Percentiles rank a stretch among this genome's conserved stretches.
Conservation (phyloP, 2,329 filamentous ascomycete species). For the Fusarium hainanense region DNA sequence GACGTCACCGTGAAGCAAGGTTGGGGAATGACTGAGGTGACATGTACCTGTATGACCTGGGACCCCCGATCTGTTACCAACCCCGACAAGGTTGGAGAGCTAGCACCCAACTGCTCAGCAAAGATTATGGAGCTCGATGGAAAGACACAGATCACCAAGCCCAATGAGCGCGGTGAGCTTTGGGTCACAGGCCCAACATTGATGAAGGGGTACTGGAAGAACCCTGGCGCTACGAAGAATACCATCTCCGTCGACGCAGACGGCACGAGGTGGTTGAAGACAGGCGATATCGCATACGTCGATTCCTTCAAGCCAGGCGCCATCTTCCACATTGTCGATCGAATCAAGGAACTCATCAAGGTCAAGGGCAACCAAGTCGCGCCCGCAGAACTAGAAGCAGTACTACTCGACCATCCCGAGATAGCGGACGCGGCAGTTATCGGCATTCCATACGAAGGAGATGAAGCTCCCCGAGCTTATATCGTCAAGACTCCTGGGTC, state of each 20-base stretch:
- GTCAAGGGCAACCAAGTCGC: constrained; percentile 80
- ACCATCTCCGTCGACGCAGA: constrained; percentile 60
- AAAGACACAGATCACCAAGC: constrained; percentile 57
- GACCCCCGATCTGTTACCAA: constrained; percentile 65
- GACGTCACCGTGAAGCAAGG: constrained; percentile 67
- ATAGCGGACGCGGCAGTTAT: constrained; percentile 78
- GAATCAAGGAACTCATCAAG: constrained; percentile 73
- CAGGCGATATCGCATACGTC: constrained; percentile 78
- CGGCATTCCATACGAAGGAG: constrained; percentile 52
- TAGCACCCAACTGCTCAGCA: constrained; percentile 60
- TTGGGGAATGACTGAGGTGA: constrained; percentile 89
- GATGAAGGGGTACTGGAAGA: constrained; percentile 82
- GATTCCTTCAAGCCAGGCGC: constrained; percentile 63
- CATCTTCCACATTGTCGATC: constrained; percentile 73
- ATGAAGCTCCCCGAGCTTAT: constrained; percentile 71
- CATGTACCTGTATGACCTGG: constrained; percentile 75
- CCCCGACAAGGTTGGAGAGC: constrained; percentile 36
- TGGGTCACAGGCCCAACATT: constrained; percentile 78
- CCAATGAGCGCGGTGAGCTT: constrained; percentile 72
- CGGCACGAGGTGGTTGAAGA: constrained; percentile 74
- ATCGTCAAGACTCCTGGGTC: constrained; percentile 61
- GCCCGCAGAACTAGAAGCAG: constrained; percentile 79
- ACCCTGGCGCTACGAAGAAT: constrained; percentile 72
- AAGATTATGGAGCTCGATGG: constrained; percentile 71
- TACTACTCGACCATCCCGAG: constrained; percentile 74